Percentiles rank a stretch among this genome's conserved stretches.
These are phyloP conservation scores for Nyctanthes arbortristis DNA, from an alignment of 257 asterid species.

Conservation along the genomic window DNA sequence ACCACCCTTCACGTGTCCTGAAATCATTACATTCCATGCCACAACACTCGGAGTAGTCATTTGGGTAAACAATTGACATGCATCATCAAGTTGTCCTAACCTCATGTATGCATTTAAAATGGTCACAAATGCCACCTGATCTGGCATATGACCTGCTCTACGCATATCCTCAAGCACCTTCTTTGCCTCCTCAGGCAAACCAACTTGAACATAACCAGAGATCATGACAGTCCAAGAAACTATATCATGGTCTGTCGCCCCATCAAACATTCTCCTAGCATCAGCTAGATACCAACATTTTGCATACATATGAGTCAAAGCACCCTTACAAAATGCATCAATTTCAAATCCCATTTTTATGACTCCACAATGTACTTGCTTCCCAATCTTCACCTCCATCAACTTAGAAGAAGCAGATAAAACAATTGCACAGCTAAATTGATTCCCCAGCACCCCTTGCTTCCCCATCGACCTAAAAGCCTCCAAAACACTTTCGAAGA, in stretches of 20 bases:
- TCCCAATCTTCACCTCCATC: conserved; percentile 48
- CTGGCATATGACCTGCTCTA: conserved; percentile 54
- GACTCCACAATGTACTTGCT: conserved; percentile 59
- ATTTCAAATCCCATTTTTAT: conserved; percentile 52
- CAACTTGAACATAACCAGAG: conserved; percentile 68
- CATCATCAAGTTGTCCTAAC: conserved; percentile 69
- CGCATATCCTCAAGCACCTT: conserved; percentile 64
- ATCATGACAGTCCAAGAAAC: conserved; percentile 89
- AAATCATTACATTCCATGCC: conserved; percentile 90
- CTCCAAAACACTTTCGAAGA: conserved; percentile 41
- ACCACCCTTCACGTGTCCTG: conserved; percentile 75
- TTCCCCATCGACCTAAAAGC: conserved; percentile 55
- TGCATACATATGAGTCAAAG: conserved; percentile 83
- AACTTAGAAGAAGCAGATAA: conserved; percentile 74
- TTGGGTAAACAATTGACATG: conserved; percentile 50
- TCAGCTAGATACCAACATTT: conserved; percentile 57
- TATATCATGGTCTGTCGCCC: conserved; percentile 47
- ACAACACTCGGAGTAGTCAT: conserved; percentile 63
- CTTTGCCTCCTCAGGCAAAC: conserved; percentile 61
- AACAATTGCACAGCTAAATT: conserved; percentile 71
- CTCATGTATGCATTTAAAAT: conserved; percentile 59
- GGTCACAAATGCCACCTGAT: conserved; percentile 70
- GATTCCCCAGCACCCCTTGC: conserved; percentile 60
- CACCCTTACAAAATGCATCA: conserved; percentile 65
- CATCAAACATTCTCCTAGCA: conserved; percentile 70